phyloP scores from a whole-genome alignment of 768 basidiomycete species.

The Cystofilobasidium ferigula region DNA sequence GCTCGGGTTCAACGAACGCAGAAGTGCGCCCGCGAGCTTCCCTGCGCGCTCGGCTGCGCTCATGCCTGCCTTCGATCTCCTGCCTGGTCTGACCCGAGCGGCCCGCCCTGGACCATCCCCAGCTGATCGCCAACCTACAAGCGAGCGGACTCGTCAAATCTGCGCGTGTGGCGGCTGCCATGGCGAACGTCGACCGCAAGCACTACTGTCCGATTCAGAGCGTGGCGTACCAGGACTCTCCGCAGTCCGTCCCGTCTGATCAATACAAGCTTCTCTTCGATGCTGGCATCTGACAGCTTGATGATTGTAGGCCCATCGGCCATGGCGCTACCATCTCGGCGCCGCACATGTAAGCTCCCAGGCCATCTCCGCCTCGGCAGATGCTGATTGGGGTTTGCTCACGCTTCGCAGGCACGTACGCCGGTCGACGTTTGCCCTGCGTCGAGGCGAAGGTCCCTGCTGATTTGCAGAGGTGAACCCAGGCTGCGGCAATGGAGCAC shows the following conservation, averaged over 20 bases:
- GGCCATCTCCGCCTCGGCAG: neutral
- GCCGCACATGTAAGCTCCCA: conserved; percentile 69
- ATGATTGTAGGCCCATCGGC: conserved; percentile 51
- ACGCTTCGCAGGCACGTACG: neutral
- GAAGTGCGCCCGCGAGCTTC: conserved; percentile 38
- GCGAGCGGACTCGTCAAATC: conserved; percentile 49
- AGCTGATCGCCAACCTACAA: conserved; percentile 57
- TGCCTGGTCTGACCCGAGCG: neutral
- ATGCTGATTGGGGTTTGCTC: neutral
- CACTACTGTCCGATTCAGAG: conserved; percentile 49
- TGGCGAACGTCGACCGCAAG: conserved; percentile 57
- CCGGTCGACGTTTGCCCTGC: no score
- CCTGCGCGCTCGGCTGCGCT: neutral
- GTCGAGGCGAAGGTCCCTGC: no score
- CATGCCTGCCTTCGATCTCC: neutral
- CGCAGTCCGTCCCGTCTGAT: conserved; percentile 46
- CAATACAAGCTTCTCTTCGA: no score
- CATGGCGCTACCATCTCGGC: conserved; percentile 88
- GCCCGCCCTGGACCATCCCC: neutral
- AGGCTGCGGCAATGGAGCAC: conserved; percentile 72
- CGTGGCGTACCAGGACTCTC: conserved; percentile 66
- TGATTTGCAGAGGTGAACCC: conserved; percentile 41
- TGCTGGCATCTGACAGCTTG: neutral
- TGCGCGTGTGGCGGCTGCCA: conserved; percentile 45
- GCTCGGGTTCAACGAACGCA: conserved; percentile 55